phyloP scores from a whole-genome alignment of 176 grass and related monocot genomes.

The Lolium rigidum region DNA sequence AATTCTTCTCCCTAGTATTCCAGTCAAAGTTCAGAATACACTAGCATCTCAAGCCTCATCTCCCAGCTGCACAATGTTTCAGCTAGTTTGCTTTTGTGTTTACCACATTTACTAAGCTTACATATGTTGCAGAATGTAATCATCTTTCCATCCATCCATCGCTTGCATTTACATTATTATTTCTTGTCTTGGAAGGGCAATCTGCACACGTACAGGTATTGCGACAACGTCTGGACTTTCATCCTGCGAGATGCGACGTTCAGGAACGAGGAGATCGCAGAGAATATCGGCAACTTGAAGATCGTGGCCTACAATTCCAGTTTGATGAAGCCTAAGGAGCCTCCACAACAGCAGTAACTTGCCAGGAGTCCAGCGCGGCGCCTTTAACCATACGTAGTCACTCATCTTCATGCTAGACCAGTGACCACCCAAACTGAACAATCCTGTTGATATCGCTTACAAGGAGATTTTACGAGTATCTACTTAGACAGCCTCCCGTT shows the following conservation, averaged over 20 bases:
- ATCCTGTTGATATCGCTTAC: neutral
- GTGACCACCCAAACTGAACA: neutral
- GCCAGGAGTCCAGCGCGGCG: neutral
- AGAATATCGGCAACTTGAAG: conserved; percentile 64
- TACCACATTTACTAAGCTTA: too few species aligned
- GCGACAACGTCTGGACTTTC: conserved; percentile 90
- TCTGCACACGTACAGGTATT: conserved; percentile 93
- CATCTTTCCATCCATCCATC: too few species aligned
- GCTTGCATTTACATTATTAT: neutral
- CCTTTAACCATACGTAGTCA: neutral
- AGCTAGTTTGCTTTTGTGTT: too few species aligned
- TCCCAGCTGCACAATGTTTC: too few species aligned
- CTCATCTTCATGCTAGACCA: conserved; percentile 28
- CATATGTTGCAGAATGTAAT: too few species aligned
- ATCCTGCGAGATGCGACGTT: conserved; percentile 66
- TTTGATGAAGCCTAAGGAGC: neutral
- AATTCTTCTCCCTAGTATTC: too few species aligned
- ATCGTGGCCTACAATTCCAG: conserved; percentile 63
- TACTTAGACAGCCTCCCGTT: neutral
- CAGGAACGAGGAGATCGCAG: conserved; percentile 60
- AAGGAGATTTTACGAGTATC: neutral
- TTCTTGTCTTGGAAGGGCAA: conserved; percentile 61
- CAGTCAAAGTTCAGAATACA: too few species aligned
- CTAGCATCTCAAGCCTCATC: too few species aligned
- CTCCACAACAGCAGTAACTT: neutral